These are phyloP conservation scores for Teratosphaeria viscida DNA, from an alignment of 2,329 filamentous ascomycete genomes.

Conservation along the genomic window DNA sequence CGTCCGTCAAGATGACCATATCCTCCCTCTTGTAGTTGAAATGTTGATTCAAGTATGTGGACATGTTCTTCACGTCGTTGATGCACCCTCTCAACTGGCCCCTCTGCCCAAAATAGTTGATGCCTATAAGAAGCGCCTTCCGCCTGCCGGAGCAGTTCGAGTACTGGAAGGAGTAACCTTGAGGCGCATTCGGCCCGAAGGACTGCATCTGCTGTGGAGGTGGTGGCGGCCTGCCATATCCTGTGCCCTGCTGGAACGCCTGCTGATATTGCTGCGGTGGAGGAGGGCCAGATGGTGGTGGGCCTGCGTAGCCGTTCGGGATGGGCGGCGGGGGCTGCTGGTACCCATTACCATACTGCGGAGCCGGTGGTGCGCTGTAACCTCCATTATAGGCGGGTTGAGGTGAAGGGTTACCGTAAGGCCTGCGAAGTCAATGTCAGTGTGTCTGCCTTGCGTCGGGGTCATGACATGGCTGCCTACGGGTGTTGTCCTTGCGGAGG, in stretches of 20 bases:
- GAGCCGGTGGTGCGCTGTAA: constrained; percentile 29
- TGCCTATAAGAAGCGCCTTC: constrained; percentile 85
- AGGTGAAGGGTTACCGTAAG: constrained; percentile 28
- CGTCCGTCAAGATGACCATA: constrained; percentile 93
- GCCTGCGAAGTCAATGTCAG: constrained; percentile 1
- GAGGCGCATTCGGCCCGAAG: constrained; percentile 72
- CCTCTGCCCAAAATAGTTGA: constrained; percentile 91
- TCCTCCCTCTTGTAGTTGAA: constrained; percentile 92
- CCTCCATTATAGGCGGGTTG: constrained; percentile 31
- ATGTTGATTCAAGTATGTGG: constrained; percentile 72
- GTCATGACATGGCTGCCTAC: neutral
- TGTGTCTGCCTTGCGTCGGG: neutral
- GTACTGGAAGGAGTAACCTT: constrained; percentile 77
- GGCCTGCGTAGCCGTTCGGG: constrained; percentile 40
- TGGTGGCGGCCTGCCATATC: constrained; percentile 19
- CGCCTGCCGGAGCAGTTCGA: constrained; percentile 79
- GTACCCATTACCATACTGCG: constrained; percentile 26
- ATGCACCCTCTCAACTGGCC: constrained; percentile 89
- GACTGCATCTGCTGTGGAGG: constrained; percentile 40
- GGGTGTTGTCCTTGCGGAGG: constrained; percentile 4
- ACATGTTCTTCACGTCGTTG: constrained; percentile 98
- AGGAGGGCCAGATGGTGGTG: constrained; percentile 4
- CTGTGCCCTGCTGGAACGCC: constrained; percentile 12
- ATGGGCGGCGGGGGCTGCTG: constrained; percentile 18
- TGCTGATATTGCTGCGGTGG: constrained; percentile 11